Evolutionary conservation across 2,329 filamentous ascomycete species (phyloP).

Genomic region (Scleromitrula shiraiana): DNA sequence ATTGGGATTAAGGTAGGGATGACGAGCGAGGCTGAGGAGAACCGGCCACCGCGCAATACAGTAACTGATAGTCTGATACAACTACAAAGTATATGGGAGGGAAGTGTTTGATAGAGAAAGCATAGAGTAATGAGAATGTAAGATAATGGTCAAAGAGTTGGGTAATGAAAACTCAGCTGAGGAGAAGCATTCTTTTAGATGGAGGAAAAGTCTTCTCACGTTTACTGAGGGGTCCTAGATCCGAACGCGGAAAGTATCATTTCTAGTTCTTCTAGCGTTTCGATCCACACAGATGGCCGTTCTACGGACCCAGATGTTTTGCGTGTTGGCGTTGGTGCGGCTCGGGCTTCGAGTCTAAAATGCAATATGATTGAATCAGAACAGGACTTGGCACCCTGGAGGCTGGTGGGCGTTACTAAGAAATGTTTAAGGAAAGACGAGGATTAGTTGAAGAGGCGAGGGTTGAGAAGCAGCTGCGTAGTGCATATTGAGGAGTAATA

Average conservation of each 20-base stretch:
- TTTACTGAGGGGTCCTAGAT: constrained; percentile 3
- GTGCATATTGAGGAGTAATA: no score
- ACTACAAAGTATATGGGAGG: background rate
- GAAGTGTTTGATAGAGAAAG: constrained; percentile 5
- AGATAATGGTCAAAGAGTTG: constrained; percentile 9
- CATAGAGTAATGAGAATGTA: constrained; percentile 11
- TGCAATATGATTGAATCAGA: constrained; percentile 4
- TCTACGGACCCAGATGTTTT: background rate
- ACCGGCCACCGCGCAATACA: background rate
- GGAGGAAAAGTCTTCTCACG: constrained; percentile 5
- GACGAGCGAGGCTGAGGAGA: constrained; percentile 6
- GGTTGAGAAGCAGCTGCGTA: background rate
- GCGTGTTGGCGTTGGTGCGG: constrained; percentile 7
- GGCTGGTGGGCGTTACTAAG: background rate
- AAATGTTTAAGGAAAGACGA: background rate
- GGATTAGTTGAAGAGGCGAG: background rate
- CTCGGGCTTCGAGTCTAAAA: constrained; percentile 4
- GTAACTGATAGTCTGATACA: background rate
- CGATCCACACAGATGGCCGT: constrained; percentile 3
- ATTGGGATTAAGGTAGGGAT: constrained; percentile 8
- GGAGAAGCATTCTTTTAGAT: constrained; percentile 7
- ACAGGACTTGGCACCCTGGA: background rate
- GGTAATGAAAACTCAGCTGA: constrained; percentile 12
- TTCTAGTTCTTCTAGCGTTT: background rate
- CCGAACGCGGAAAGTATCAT: constrained; percentile 6